Percentiles rank a stretch among this genome's conserved stretches.
These are phyloP conservation scores for Colletotrichum euphorbiae DNA, from an alignment of 2,329 filamentous ascomycete genomes.

Conservation along the genomic window DNA sequence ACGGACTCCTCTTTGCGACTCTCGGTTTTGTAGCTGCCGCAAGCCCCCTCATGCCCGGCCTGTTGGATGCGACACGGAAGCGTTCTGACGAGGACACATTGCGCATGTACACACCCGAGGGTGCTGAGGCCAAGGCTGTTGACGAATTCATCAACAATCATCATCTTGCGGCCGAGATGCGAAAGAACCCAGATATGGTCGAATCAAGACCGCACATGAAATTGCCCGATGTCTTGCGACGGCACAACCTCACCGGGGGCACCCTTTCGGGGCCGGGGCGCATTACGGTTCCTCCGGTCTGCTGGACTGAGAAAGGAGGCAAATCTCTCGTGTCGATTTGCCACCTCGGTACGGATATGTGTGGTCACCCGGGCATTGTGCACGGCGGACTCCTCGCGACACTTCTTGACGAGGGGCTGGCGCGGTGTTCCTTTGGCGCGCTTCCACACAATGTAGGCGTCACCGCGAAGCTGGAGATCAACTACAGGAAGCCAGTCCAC, in stretches of 20 bases:
- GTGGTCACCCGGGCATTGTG: slow-evolving; percentile 89
- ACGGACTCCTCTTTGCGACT: slow-evolving; percentile 56
- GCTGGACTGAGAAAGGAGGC: slow-evolving; percentile 78
- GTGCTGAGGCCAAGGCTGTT: slow-evolving; percentile 68
- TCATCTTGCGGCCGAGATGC: slow-evolving; percentile 77
- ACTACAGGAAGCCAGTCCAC: slow-evolving; percentile 85
- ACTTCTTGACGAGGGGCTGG: slow-evolving; percentile 89
- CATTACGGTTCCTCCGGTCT: slow-evolving; percentile 83
- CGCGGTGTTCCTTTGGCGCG: slow-evolving; percentile 87
- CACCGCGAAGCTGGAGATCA: slow-evolving; percentile 85
- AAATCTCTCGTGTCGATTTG: slow-evolving; percentile 77
- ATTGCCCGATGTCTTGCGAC: slow-evolving; percentile 77
- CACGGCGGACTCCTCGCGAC: slow-evolving; percentile 95
- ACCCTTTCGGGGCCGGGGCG: slow-evolving; percentile 80
- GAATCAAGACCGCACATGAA: slow-evolving; percentile 90
- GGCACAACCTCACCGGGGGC: slow-evolving; percentile 84
- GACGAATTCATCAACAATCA: slow-evolving; percentile 81
- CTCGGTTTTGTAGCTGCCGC: slow-evolving; percentile 69
- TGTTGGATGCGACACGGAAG: slow-evolving; percentile 28
- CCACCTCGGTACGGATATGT: slow-evolving; percentile 83
- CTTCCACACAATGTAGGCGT: slow-evolving; percentile 87
- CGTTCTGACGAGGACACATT: slow-evolving; percentile 77
- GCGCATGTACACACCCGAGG: slow-evolving; percentile 68
- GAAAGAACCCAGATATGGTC: slow-evolving; percentile 72
- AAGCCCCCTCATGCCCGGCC: slow-evolving; percentile 59